Base-by-base conservation (phyloP, 257 asterid species). In the Solanum ahanhuiri region DNA sequence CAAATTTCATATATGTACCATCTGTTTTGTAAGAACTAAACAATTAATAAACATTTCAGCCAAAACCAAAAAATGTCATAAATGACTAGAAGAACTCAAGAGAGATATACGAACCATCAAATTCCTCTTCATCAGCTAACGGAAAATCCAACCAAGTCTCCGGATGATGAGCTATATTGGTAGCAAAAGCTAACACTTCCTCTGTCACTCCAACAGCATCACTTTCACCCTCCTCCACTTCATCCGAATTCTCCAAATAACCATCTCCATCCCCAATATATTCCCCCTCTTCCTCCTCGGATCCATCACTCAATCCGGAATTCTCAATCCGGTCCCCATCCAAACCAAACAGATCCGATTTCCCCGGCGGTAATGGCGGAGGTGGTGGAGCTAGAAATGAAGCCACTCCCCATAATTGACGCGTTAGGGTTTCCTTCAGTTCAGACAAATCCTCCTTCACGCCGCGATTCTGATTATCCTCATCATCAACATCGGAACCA, bases 81-180 rank as follows among this genome's bases (percentile, higher is more conserved):
- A 71, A 8, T 1, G 79, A 71, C 1, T 71, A 71, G 79, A 28
- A 71, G 37, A 8, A 33, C 25, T 71, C 33, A 64, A 25, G 63
- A 63, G 14, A 25, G 83, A 84, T 82, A 75, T 86, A 37, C 89
- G 75, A 79, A 95, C 99, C 98, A 84, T 94, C 96, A 83, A 92
- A 93, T 58, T 93, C 98, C 54, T 95, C 99, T 82, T 94, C 98
- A 86, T 96, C 99, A 23, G 92, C 87, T 72, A 94, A 89, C 1
- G 99, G 98, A 87, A 95, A 97, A 93, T 97, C 98, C 93, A 97
- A 88, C 99, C 98, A 97, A 43, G 99, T 97, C 93, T 97, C 99
- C 0, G 99, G 98, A 90, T 97, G 99, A 93, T 94, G 99, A 33
- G 98, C 99, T 63, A 96, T 95, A 87, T 97, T 94, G 89, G 86